A percentile compares a stretch with the other conserved stretches of the same genome.
Conservation (phyloP, 1,284 basidiomycete genomes). For the Butyriboletus appendiculatus region DNA sequence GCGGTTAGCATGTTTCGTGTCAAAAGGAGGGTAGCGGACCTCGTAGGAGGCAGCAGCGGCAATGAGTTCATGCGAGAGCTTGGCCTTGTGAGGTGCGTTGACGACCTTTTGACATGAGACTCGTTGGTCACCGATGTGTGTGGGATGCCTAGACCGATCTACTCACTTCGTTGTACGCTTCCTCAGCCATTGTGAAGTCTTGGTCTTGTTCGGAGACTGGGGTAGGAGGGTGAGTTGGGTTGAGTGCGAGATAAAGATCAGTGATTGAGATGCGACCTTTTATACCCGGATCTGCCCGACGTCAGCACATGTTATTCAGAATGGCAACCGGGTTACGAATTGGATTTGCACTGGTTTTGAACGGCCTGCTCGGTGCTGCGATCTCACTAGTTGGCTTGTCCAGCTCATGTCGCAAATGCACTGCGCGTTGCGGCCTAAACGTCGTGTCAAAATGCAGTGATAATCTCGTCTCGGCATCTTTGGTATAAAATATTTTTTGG, state of each 20-base stretch:
- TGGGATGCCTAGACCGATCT: background rate
- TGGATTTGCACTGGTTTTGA: constrained; percentile 2
- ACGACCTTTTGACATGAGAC: constrained; percentile 28
- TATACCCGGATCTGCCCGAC: constrained; percentile 15
- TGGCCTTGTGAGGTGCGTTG: constrained; percentile 37
- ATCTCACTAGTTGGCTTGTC: background rate
- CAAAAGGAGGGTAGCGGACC: constrained; percentile 8
- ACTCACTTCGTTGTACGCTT: constrained; percentile 19
- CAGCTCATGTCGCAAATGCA: background rate
- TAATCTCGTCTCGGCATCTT: background rate
- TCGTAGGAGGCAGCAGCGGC: constrained; percentile 32
- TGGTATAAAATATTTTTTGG: background rate
- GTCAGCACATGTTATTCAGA: background rate
- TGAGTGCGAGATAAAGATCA: constrained; percentile 16
- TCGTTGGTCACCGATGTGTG: background rate
- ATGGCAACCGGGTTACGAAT: background rate
- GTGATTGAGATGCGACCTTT: constrained; percentile 3
- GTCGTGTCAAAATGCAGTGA: too few species aligned
- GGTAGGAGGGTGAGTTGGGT: background rate
- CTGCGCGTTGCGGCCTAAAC: background rate
- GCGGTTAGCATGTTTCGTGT: constrained; percentile 1
- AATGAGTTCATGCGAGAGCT: constrained; percentile 31
- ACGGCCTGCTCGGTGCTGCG: background rate
- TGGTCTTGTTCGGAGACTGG: background rate
- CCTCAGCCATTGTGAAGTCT: constrained; percentile 15